Evolutionary conservation across 495 filamentous ascomycete species (phyloP).

Genomic region (Podospora comata): DNA sequence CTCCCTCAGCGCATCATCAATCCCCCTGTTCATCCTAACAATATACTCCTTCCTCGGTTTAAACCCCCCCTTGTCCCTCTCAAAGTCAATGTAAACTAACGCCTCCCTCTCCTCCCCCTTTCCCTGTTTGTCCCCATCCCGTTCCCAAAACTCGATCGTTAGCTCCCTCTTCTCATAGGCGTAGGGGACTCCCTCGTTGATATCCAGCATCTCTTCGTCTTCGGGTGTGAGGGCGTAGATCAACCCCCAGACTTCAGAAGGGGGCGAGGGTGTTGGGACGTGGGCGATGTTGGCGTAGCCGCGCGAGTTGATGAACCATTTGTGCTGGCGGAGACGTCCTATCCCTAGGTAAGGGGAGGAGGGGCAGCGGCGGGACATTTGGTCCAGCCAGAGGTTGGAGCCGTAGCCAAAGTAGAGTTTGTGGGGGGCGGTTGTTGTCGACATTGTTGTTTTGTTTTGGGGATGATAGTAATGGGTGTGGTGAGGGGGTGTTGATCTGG

Average conservation of each 20-base stretch:
- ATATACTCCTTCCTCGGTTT: slow-evolving; percentile 36
- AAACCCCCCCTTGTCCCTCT: slow-evolving; percentile 17
- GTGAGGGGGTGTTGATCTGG: too few relatives aligned
- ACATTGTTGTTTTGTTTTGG: neutral
- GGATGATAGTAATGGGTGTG: neutral
- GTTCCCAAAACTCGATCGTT: slow-evolving; percentile 22
- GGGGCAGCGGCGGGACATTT: slow-evolving; percentile 43
- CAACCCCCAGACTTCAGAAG: slow-evolving; percentile 38
- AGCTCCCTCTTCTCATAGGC: slow-evolving; percentile 37
- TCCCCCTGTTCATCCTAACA: slow-evolving; percentile 38
- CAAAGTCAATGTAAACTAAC: slow-evolving; percentile 41
- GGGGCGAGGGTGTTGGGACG: neutral
- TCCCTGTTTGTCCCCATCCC: neutral
- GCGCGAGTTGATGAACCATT: slow-evolving; percentile 45
- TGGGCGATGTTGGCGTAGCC: slow-evolving; percentile 43
- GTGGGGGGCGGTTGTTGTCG: neutral
- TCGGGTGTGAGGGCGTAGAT: slow-evolving; percentile 34
- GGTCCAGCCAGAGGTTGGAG: slow-evolving; percentile 40
- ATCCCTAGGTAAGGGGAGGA: slow-evolving; percentile 34
- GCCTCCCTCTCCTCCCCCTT: slow-evolving; percentile 16
- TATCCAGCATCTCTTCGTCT: slow-evolving; percentile 37
- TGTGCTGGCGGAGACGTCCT: slow-evolving; percentile 36
- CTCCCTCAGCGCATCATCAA: slow-evolving; percentile 35
- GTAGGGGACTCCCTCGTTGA: slow-evolving; percentile 36
- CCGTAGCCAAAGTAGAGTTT: slow-evolving; percentile 43